Evolutionary conservation across 306 rosid species (phyloP).

Genomic region (Gillenia trifoliata): DNA sequence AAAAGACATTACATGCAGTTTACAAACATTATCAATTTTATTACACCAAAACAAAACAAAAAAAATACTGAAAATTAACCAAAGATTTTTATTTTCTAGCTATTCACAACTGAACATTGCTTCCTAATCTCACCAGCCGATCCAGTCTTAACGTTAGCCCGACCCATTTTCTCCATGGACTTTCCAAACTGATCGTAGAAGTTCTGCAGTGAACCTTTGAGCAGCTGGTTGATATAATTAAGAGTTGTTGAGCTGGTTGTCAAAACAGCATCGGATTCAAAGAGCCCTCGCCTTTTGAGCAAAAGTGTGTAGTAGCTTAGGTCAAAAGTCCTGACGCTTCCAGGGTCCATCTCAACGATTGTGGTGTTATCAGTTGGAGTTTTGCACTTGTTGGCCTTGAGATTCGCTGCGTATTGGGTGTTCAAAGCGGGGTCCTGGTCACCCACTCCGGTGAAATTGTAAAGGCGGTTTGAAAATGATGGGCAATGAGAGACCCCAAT

Average conservation of each 20-base stretch:
- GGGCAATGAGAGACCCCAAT: constrained; percentile 75
- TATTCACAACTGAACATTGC: constrained; percentile 65
- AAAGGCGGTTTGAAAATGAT: constrained; percentile 53
- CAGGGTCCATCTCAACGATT: constrained; percentile 84
- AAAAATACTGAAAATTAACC: not conserved
- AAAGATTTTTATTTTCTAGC: constrained; percentile 8
- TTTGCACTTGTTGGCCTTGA: constrained; percentile 70
- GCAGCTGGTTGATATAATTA: constrained; percentile 37
- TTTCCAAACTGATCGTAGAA: constrained; percentile 57
- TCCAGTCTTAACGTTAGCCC: constrained; percentile 63
- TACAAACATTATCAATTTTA: not conserved
- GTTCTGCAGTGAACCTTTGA: constrained; percentile 44
- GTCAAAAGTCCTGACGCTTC: constrained; percentile 80
- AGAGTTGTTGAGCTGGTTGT: constrained; percentile 44
- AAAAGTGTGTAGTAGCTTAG: constrained; percentile 54
- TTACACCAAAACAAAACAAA: not conserved
- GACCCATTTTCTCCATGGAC: constrained; percentile 80
- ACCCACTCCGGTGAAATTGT: constrained; percentile 70
- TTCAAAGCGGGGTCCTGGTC: constrained; percentile 80
- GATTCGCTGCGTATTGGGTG: constrained; percentile 66
- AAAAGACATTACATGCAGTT: not conserved
- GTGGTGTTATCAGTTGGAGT: constrained; percentile 46
- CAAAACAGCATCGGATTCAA: constrained; percentile 74
- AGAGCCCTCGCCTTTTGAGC: constrained; percentile 67
- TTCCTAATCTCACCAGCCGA: constrained; percentile 76